These are phyloP conservation scores for Daldinia decipiens DNA, from an alignment of 495 filamentous ascomycete genomes.

Conservation along the genomic window DNA sequence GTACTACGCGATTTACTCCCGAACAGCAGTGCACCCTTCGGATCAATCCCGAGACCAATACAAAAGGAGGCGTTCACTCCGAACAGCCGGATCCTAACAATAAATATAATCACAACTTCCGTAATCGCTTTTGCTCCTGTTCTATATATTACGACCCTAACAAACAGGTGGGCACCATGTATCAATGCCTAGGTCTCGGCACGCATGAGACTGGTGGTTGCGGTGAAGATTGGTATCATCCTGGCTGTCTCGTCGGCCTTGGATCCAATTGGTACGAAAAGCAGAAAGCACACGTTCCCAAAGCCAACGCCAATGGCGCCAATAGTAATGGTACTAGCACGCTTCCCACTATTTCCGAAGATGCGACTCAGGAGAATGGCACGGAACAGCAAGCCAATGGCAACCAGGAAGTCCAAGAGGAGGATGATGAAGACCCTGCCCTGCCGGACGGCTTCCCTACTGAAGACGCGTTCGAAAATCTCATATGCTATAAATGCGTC, in stretches of 20 bases:
- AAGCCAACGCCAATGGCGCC: slow-evolving; percentile 21
- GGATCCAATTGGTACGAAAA: slow-evolving; percentile 66
- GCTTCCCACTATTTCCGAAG: slow-evolving; percentile 56
- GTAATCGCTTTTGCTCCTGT: slow-evolving; percentile 92
- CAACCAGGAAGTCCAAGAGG: slow-evolving; percentile 42
- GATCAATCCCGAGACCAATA: slow-evolving; percentile 74
- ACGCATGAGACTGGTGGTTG: slow-evolving; percentile 83
- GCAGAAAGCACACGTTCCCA: slow-evolving; percentile 19
- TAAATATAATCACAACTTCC: slow-evolving; percentile 94
- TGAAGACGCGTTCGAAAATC: slow-evolving; percentile 86
- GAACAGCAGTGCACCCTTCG: slow-evolving; percentile 80
- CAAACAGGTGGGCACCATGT: slow-evolving; percentile 97
- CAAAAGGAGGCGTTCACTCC: slow-evolving; percentile 78
- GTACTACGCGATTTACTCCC: slow-evolving; percentile 79
- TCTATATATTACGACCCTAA: slow-evolving; percentile 84
- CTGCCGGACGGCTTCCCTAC: slow-evolving; percentile 85
- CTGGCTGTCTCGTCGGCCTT: slow-evolving; percentile 88
- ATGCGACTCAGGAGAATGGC: slow-evolving; percentile 33
- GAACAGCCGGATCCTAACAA: slow-evolving; percentile 77
- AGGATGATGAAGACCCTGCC: slow-evolving; percentile 62
- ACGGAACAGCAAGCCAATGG: slow-evolving; percentile 38
- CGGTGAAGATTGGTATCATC: slow-evolving; percentile 99
- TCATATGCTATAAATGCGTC: slow-evolving; percentile 95
- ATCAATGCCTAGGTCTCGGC: slow-evolving; percentile 91
- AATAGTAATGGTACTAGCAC: slow-evolving; percentile 26